Percentiles rank a stretch among this genome's conserved stretches.
Conservation (phyloP, 805 yeast species). For the Cyberlindnera meyerae region DNA sequence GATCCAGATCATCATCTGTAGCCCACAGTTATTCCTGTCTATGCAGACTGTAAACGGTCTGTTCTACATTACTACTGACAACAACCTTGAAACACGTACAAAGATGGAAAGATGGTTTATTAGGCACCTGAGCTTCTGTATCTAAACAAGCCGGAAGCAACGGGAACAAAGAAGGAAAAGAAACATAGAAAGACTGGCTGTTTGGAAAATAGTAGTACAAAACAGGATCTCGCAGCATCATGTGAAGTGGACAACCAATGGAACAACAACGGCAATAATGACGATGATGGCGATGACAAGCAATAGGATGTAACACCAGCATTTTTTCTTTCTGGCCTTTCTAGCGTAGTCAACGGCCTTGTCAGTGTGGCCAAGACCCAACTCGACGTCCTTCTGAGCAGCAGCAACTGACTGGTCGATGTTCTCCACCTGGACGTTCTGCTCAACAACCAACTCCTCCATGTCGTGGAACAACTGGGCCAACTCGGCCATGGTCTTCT, state of each 20-base stretch:
- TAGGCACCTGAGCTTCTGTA: too few relatives aligned
- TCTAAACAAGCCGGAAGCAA: too few relatives aligned
- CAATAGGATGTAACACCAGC: slow-evolving; percentile 71
- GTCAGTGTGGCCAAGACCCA: slow-evolving; percentile 90
- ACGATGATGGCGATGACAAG: slow-evolving; percentile 60
- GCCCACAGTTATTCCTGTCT: too few relatives aligned
- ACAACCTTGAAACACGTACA: too few relatives aligned
- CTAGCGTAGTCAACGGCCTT: slow-evolving; percentile 86
- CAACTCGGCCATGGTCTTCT: slow-evolving; percentile 91
- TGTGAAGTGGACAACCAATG: slow-evolving; percentile 22
- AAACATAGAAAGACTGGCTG: not conserved
- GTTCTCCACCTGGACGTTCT: slow-evolving; percentile 80
- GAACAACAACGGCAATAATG: slow-evolving; percentile 58
- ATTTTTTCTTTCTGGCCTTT: slow-evolving; percentile 85
- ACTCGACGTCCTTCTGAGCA: slow-evolving; percentile 88
- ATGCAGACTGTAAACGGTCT: too few relatives aligned
- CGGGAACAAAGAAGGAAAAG: not conserved
- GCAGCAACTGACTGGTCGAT: slow-evolving; percentile 73
- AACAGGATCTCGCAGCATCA: not conserved
- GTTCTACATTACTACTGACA: too few relatives aligned
- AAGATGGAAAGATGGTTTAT: too few relatives aligned
- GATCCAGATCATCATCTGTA: too few relatives aligned
- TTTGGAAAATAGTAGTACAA: not conserved
- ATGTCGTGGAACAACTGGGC: slow-evolving; percentile 92
- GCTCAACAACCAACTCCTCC: slow-evolving; percentile 95